Evolutionary conservation across 2,329 filamentous ascomycete genomes (phyloP).

Genomic region (Aspergillus caelatus): DNA sequence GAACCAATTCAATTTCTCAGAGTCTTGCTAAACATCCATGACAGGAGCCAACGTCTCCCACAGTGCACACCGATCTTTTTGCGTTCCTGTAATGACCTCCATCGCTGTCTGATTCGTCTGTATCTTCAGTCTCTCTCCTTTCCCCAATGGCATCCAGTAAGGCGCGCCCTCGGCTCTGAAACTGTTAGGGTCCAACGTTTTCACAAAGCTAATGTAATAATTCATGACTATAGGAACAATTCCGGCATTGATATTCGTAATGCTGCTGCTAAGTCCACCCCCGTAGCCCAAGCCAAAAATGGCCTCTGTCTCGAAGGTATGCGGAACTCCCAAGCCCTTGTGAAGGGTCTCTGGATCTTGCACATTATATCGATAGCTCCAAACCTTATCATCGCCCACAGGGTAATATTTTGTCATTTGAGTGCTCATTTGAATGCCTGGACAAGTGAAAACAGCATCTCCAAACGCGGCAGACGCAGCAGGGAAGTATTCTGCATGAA

Average conservation of each 20-base stretch:
- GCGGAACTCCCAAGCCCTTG: conserved; percentile 41
- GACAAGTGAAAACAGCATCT: conserved; percentile 55
- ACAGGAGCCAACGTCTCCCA: background rate
- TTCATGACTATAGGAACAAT: conserved; percentile 40
- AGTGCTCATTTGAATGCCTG: conserved; percentile 44
- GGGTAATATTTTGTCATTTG: conserved; percentile 29
- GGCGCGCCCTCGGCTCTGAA: background rate
- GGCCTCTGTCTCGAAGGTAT: conserved; percentile 35
- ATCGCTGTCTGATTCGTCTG: conserved; percentile 15
- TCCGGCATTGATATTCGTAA: conserved; percentile 37
- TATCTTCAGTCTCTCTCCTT: conserved; percentile 7
- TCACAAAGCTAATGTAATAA: conserved; percentile 52
- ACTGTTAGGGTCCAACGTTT: conserved; percentile 39
- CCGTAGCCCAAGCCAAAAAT: conserved; percentile 35
- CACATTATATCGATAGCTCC: conserved; percentile 55
- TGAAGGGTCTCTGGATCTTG: conserved; percentile 41
- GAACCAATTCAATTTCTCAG: background rate
- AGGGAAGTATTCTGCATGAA: conserved; percentile 40
- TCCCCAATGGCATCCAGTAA: conserved; percentile 10
- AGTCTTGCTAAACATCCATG: conserved; percentile 1
- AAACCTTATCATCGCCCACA: conserved; percentile 30
- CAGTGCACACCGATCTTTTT: conserved; percentile 1
- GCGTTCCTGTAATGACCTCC: conserved; percentile 4
- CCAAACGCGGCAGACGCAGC: conserved; percentile 44
- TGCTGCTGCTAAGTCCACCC: conserved; percentile 32